Conservation (phyloP, 2,329 filamentous ascomycete species). For the Curvularia lunata region DNA sequence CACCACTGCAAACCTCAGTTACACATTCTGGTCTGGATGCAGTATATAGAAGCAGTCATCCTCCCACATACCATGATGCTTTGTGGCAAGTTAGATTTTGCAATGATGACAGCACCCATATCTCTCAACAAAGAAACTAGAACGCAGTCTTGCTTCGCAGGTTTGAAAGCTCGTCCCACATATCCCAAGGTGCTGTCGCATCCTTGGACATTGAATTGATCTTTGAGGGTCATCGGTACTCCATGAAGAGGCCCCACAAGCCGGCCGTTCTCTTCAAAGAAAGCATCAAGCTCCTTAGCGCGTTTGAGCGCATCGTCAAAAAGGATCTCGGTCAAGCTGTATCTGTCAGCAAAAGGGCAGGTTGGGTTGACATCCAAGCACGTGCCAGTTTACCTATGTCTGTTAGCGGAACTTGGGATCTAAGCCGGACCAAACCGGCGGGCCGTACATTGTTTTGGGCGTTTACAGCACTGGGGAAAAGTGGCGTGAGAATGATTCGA, state of each 20-base stretch:
- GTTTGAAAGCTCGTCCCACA: slow-evolving; percentile 65
- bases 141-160: slow-evolving; percentile 57
- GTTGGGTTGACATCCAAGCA: slow-evolving; percentile 32
- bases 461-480: slow-evolving; percentile 33
- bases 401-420: slow-evolving; percentile 32
- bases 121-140: slow-evolving; percentile 65
- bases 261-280: slow-evolving; percentile 44
- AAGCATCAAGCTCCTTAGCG: slow-evolving; percentile 52
- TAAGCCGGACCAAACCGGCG: slow-evolving; percentile 3
- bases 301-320: slow-evolving; percentile 53
- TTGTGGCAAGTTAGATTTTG: slow-evolving; percentile 63
- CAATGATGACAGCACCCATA: slow-evolving; percentile 57
- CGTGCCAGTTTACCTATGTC: slow-evolving; percentile 49
- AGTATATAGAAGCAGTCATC: neutral
- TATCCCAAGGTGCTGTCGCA: slow-evolving; percentile 63
- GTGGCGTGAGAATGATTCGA: slow-evolving; percentile 48
- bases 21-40: neutral
- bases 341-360: slow-evolving; percentile 19
- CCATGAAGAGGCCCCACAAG: slow-evolving; percentile 57
- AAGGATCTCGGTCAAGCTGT: slow-evolving; percentile 56
- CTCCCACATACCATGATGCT: slow-evolving; percentile 57
- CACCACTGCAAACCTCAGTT: slow-evolving; percentile 53
- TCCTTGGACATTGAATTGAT: slow-evolving; percentile 58
- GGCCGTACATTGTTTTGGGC: slow-evolving; percentile 40
- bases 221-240: slow-evolving; percentile 57